Percentiles rank a stretch among this genome's conserved stretches.
Evolutionary conservation across 2,329 filamentous ascomycete species (phyloP).

Genomic region (Alternaria tenuissima): DNA sequence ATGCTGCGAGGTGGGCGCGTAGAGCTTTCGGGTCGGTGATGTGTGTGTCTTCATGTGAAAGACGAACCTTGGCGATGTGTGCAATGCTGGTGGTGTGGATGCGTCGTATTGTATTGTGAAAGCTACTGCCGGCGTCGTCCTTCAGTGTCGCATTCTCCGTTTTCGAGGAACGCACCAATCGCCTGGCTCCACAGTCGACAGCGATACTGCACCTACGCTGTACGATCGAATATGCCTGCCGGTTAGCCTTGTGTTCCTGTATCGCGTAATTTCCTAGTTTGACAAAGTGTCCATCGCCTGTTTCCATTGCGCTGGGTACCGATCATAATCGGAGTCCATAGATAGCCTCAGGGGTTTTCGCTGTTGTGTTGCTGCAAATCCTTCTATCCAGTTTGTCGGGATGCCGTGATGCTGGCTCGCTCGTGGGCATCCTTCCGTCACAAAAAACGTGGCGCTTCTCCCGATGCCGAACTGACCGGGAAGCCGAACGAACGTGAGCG

Average conservation of each 20-base stretch:
- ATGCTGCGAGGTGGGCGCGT: constrained; percentile 22
- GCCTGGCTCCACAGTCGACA: neutral
- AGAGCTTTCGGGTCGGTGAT: constrained; percentile 7
- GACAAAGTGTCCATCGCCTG: neutral
- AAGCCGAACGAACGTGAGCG: constrained; percentile 21
- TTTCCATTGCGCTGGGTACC: constrained; percentile 22
- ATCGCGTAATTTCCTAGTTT: neutral
- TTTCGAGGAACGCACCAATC: constrained; percentile 3
- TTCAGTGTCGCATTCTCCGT: neutral
- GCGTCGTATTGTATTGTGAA: neutral
- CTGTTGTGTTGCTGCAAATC: constrained; percentile 14
- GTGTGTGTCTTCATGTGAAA: neutral
- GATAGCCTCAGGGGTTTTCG: constrained; percentile 21
- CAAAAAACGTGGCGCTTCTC: constrained; percentile 35
- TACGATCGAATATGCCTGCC: constrained; percentile 1
- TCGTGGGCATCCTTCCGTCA: constrained; percentile 31
- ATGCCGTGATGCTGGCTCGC: constrained; percentile 17
- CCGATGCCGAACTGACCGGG: constrained; percentile 25
- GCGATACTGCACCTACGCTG: neutral
- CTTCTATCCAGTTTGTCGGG: constrained; percentile 26
- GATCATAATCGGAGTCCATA: constrained; percentile 14
- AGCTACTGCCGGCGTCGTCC: neutral
- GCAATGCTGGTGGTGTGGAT: neutral
- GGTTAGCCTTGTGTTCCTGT: constrained; percentile 1
- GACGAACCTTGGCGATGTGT: neutral